Evolutionary conservation across 2,329 filamentous ascomycete species (phyloP).

Genomic region (Paecilomyces sp.): DNA sequence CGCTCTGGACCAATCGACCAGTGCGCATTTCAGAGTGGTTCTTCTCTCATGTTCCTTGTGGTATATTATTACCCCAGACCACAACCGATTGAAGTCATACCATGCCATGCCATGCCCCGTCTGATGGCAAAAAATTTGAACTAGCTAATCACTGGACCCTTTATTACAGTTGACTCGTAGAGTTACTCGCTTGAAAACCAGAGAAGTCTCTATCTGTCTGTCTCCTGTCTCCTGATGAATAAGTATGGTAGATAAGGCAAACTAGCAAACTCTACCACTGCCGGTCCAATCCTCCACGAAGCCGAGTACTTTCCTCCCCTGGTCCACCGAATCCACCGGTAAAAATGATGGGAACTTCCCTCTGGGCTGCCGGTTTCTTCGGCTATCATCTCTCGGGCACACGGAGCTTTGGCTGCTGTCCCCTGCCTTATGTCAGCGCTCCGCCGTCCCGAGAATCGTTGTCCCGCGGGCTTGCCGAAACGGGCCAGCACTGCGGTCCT

Average conservation of each 20-base stretch:
- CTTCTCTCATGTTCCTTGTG: not conserved
- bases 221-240: not conserved
- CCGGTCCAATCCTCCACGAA: not conserved
- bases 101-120: not conserved
- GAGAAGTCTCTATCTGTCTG: not conserved
- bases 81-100: too few species aligned
- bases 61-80: too few species aligned
- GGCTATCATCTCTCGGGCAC: slow-evolving; percentile 18
- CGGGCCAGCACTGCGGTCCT: too few species aligned
- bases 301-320: not conserved
- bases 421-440: not conserved
- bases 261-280: too few species aligned
- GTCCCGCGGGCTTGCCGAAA: too few species aligned
- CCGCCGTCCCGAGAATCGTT: not conserved
- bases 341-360: slow-evolving; percentile 9
- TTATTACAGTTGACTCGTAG: too few species aligned
- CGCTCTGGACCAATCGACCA: not conserved
- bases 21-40: not conserved
- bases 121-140: not conserved
- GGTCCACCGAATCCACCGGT: not conserved
- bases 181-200: too few species aligned
- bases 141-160: too few species aligned
- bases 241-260: not conserved
- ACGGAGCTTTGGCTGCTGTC: slow-evolving; percentile 18
- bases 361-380: slow-evolving; percentile 24